Percentiles rank a stretch among this genome's conserved stretches.
phyloP scores from a whole-genome alignment of 2,329 filamentous ascomycete species.

The Aspergillus texensis region DNA sequence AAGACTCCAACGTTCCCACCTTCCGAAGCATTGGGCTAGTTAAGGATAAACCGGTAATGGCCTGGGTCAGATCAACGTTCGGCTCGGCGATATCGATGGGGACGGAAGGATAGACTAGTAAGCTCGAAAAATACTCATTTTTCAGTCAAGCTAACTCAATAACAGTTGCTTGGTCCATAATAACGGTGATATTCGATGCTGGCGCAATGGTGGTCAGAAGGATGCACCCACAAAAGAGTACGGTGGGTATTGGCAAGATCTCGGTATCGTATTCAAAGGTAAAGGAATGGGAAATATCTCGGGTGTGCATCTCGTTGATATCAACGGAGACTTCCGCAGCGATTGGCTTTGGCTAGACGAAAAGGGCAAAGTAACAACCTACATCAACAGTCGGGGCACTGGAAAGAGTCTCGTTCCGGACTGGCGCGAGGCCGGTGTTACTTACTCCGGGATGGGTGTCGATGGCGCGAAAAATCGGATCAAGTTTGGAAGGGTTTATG shows the following conservation, averaged over 20 bases:
- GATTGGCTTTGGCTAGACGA: slow-evolving; percentile 6
- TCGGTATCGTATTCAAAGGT: slow-evolving; percentile 1
- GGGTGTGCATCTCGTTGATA: slow-evolving; percentile 9
- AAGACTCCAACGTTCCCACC: background rate
- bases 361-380: slow-evolving; percentile 5
- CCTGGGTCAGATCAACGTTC: background rate
- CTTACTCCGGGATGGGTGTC: slow-evolving; percentile 1
- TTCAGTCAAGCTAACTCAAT: background rate
- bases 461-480: background rate
- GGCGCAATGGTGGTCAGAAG: background rate
- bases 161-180: background rate
- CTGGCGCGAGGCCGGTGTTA: background rate
- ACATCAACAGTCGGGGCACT: slow-evolving; percentile 2
- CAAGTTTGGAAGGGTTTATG: background rate
- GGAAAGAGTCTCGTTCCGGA: background rate
- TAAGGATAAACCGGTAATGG: background rate
- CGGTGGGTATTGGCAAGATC: slow-evolving; percentile 1
- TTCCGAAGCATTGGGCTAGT: background rate
- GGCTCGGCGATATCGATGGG: background rate
- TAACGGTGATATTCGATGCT: background rate
- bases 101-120: slow-evolving; percentile 1
- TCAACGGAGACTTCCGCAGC: slow-evolving; percentile 8
- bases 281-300: slow-evolving; percentile 6
- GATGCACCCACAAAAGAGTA: background rate
- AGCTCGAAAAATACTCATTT: background rate